phyloP scores from a whole-genome alignment of 305 asterid species.

The Plantago coronopus region DNA sequence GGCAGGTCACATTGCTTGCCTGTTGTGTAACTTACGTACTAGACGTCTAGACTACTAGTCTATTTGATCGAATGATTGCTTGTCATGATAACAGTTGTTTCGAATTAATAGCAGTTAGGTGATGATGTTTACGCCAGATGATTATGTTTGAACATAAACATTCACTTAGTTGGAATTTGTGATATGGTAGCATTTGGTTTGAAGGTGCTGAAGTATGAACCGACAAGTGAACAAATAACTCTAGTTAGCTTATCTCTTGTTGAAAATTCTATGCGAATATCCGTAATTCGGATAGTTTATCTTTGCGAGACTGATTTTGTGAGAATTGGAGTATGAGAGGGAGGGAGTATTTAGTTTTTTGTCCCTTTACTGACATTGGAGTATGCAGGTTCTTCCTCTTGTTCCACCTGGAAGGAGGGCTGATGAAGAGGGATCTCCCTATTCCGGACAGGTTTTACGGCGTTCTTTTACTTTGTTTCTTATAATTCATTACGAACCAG shows the following conservation, averaged over 20 bases:
- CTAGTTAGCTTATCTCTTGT: not conserved
- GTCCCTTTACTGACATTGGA: not conserved
- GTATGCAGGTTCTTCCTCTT: constrained; percentile 92
- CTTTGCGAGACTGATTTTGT: not conserved
- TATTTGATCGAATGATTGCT: too few species aligned
- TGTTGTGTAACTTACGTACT: not conserved
- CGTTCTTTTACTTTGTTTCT: constrained; percentile 13
- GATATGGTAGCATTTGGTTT: not conserved
- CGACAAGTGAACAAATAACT: not conserved
- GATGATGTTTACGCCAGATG: too few species aligned
- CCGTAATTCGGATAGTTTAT: not conserved
- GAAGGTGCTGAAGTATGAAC: not conserved
- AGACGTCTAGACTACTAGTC: too few species aligned
- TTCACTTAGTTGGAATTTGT: too few species aligned
- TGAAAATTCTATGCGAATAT: not conserved
- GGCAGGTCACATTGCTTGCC: constrained; percentile 70
- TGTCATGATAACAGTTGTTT: too few species aligned
- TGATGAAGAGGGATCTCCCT: constrained; percentile 90
- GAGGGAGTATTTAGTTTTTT: not conserved
- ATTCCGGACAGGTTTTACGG: constrained; percentile 80
- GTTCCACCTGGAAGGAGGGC: constrained; percentile 96
- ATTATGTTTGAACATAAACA: too few species aligned
- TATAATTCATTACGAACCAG: not conserved
- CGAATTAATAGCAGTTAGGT: too few species aligned
- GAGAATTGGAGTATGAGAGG: too few species aligned